Evolutionary conservation across 108 stramenopile species (phyloP).

Genomic region (Hondaea fermentalgiana): DNA sequence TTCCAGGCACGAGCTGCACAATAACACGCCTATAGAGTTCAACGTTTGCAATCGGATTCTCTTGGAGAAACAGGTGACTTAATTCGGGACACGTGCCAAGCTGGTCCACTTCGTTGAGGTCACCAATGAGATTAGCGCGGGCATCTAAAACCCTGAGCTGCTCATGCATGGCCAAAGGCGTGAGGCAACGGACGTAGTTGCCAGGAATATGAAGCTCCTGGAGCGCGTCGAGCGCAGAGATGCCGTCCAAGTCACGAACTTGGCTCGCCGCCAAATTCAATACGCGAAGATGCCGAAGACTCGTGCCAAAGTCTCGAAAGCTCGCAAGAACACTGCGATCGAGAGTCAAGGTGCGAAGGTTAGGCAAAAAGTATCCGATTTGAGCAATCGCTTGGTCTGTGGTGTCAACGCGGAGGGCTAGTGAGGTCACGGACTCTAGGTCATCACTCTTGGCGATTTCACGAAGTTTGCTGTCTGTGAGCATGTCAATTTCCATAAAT

Average conservation of each 20-base stretch:
- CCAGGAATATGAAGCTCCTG: constrained; percentile 31
- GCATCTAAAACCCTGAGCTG: constrained; percentile 36
- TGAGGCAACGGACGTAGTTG: constrained; percentile 35
- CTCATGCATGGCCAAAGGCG: constrained; percentile 49
- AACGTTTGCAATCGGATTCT: not conserved
- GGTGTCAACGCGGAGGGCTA: constrained; percentile 39
- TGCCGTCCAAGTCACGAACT: constrained; percentile 43
- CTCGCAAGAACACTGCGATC: constrained; percentile 38
- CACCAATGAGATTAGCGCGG: constrained; percentile 21
- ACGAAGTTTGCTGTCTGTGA: not conserved
- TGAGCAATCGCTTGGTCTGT: constrained; percentile 31
- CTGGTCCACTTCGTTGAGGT: constrained; percentile 32
- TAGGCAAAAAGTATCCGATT: constrained; percentile 29
- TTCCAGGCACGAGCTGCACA: not conserved
- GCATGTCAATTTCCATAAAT: not conserved
- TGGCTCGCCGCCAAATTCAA: constrained; percentile 31
- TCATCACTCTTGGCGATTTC: not conserved
- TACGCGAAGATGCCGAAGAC: constrained; percentile 30
- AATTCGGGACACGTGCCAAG: constrained; percentile 39
- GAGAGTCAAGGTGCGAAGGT: constrained; percentile 25
- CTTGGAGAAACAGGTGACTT: not conserved
- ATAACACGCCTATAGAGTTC: not conserved
- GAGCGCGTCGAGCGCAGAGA: constrained; percentile 35
- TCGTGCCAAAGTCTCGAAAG: constrained; percentile 47
- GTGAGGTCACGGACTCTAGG: constrained; percentile 25